phyloP scores from a whole-genome alignment of 768 basidiomycete genomes.

The Lepiota brunneoincarnata region DNA sequence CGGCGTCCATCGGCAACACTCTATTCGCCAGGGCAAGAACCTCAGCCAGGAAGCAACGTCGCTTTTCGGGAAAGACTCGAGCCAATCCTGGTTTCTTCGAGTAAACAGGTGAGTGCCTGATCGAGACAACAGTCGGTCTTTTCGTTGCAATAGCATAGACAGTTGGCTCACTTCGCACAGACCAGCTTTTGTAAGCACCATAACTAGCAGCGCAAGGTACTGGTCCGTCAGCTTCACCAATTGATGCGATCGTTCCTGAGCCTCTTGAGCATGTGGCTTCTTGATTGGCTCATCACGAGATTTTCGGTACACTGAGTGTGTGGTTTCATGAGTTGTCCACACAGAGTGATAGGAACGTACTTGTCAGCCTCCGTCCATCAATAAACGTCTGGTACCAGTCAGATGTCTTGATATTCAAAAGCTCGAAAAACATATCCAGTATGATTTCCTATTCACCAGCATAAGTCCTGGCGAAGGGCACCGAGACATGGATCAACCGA shows the following conservation, averaged over 20 bases:
- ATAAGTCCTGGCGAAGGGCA: constrained; percentile 2
- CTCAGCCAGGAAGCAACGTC: constrained; percentile 87
- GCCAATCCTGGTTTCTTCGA: constrained; percentile 76
- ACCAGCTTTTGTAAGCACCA: constrained; percentile 85
- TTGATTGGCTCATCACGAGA: constrained; percentile 39
- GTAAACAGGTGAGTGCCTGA: constrained; percentile 81
- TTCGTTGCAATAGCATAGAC: neutral
- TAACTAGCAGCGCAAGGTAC: constrained; percentile 81
- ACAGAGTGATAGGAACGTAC: constrained; percentile 34
- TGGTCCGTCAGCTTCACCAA: constrained; percentile 87
- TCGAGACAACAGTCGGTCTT: neutral
- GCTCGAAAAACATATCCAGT: constrained; percentile 91
- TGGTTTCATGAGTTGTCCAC: neutral
- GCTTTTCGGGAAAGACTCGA: constrained; percentile 84
- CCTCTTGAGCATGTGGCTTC: constrained; percentile 27
- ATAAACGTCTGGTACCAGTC: constrained; percentile 94
- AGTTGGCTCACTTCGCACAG: constrained; percentile 69
- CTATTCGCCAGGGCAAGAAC: constrained; percentile 85
- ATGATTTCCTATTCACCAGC: constrained; percentile 71
- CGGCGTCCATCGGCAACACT: constrained; percentile 77
- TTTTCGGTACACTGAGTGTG: constrained; percentile 64
- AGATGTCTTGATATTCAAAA: constrained; percentile 87
- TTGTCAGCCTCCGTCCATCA: constrained; percentile 82
- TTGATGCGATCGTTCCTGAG: constrained; percentile 46
- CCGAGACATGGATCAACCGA: constrained; percentile 31